These are phyloP conservation scores for Phytophthora palmivora DNA, from an alignment of 352 stramenopile genomes.

Conservation along the genomic window DNA sequence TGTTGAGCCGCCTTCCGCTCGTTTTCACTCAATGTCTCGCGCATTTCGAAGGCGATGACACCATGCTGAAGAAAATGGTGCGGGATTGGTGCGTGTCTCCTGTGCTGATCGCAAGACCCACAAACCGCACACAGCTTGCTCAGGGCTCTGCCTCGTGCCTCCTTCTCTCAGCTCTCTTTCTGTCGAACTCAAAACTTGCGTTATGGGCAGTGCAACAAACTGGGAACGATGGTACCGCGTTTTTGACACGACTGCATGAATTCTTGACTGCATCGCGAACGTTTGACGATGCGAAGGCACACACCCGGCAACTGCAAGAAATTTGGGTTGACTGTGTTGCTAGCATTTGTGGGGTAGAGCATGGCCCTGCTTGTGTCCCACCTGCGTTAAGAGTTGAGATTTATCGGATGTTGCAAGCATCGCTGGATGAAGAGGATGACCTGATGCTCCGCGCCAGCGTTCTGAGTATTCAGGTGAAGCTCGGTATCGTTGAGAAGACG, in stretches of 20 bases:
- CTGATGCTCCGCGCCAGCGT: conserved; percentile 78
- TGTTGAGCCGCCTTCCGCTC: conserved; percentile 76
- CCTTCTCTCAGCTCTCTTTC: conserved; percentile 77
- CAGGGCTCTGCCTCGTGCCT: conserved; percentile 71
- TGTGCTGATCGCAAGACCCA: conserved; percentile 51
- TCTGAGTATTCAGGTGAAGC: conserved; percentile 86
- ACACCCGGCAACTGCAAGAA: conserved; percentile 69
- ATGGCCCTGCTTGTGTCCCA: conserved; percentile 71
- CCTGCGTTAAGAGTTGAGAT: conserved; percentile 76
- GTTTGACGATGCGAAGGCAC: conserved; percentile 46
- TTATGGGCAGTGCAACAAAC: conserved; percentile 77
- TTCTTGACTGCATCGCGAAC: conserved; percentile 68
- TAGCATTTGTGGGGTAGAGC: conserved; percentile 80
- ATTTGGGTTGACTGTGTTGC: conserved; percentile 86
- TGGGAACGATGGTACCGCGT: conserved; percentile 63
- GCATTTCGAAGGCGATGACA: conserved; percentile 73
- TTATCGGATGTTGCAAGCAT: conserved; percentile 73
- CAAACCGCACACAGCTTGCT: conserved; percentile 55
- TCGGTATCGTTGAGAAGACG: conserved; percentile 84
- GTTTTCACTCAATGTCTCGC: conserved; percentile 89
- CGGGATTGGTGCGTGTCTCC: conserved; percentile 73
- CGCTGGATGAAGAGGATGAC: conserved; percentile 74
- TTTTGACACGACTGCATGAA: conserved; percentile 58
- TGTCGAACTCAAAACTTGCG: conserved; percentile 85
- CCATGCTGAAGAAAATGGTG: conserved; percentile 70